Conservation (phyloP, 2,329 filamentous ascomycete genomes). For the Helicocarpus griseus region DNA sequence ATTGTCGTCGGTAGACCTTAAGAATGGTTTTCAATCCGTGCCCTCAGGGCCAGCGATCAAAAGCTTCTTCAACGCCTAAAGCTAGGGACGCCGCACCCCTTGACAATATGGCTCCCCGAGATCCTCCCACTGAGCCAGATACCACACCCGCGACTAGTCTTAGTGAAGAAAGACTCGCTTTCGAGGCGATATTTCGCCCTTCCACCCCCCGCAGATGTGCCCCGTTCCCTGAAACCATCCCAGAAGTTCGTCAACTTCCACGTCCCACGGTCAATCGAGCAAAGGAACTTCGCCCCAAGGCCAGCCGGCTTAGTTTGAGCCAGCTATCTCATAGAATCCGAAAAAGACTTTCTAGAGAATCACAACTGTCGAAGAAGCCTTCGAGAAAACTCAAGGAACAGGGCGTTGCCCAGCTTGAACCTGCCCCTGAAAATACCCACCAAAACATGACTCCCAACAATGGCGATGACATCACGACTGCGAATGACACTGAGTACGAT, state of each 20-base stretch:
- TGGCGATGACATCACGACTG: slow-evolving; percentile 21
- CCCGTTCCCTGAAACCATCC: background rate
- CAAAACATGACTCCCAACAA: slow-evolving; percentile 11
- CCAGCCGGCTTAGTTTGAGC: slow-evolving; percentile 6
- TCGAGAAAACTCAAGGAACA: slow-evolving; percentile 11
- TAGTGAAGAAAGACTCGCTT: slow-evolving; percentile 5
- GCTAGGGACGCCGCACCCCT: background rate
- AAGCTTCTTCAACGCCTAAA: background rate
- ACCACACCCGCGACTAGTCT: background rate
- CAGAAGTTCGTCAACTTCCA: background rate
- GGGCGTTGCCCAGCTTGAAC: slow-evolving; percentile 3
- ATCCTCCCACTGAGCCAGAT: background rate
- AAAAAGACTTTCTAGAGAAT: slow-evolving; percentile 25
- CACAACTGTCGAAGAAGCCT: slow-evolving; percentile 12
- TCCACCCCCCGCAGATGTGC: background rate
- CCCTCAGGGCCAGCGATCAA: slow-evolving; percentile 6
- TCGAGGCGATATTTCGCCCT: slow-evolving; percentile 9
- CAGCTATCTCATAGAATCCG: slow-evolving; percentile 21
- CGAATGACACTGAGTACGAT: slow-evolving; percentile 32
- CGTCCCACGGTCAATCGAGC: background rate
- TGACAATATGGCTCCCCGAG: background rate
- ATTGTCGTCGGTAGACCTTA: background rate
- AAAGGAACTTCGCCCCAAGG: background rate
- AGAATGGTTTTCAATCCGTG: slow-evolving; percentile 11
- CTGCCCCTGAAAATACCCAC: background rate